Evolutionary conservation across 768 basidiomycete genomes (phyloP).

Genomic region (Agaricus blazei): DNA sequence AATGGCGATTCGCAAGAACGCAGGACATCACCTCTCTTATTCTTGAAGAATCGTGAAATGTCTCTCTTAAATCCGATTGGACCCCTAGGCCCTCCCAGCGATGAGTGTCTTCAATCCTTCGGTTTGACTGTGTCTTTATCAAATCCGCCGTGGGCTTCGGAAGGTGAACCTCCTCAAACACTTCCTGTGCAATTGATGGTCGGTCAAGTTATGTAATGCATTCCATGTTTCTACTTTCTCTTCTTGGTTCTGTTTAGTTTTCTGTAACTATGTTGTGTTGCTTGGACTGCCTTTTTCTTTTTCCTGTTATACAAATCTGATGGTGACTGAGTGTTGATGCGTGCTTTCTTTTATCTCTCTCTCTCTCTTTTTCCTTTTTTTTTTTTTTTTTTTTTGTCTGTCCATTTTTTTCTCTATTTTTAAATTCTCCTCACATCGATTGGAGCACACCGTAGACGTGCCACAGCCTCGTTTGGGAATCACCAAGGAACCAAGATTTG

Average conservation of each 20-base stretch:
- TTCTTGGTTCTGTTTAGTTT: constrained; percentile 6
- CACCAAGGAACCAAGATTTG: constrained; percentile 5
- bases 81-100: not conserved
- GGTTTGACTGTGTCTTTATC: not conserved
- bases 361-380: constrained; percentile 15
- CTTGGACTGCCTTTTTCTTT: constrained; percentile 1
- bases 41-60: not conserved
- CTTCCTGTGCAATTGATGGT: constrained; percentile 1
- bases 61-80: not conserved
- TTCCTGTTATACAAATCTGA: not conserved
- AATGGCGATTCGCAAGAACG: not conserved
- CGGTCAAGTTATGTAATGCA: not conserved
- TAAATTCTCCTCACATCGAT: constrained; percentile 10
- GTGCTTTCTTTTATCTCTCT: constrained; percentile 15
- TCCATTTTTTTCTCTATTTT: constrained; percentile 14
- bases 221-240: constrained; percentile 6
- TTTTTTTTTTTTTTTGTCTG: constrained; percentile 11
- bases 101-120: not conserved
- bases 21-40: constrained; percentile 3
- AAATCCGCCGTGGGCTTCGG: not conserved
- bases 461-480: not conserved
- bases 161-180: constrained; percentile 3
- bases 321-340: constrained; percentile 9
- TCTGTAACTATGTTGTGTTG: constrained; percentile 7
- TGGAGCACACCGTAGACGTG: constrained; percentile 9